phyloP scores from a whole-genome alignment of 768 basidiomycete genomes.

The Amanita pallidorosea region DNA sequence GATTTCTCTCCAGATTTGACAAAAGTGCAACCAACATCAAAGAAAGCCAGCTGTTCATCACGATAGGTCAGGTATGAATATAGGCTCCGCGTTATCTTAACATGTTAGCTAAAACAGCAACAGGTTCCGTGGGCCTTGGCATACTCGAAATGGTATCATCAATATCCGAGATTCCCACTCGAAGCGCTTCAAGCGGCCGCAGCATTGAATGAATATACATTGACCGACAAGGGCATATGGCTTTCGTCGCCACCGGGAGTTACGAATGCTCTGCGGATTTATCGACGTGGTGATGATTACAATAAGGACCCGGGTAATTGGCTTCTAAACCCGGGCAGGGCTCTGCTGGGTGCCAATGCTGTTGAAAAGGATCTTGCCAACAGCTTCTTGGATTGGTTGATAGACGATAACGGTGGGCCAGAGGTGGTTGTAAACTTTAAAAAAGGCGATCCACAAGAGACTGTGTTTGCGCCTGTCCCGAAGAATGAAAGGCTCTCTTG shows the following conservation, averaged over 20 bases:
- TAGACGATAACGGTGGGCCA: constrained; percentile 29
- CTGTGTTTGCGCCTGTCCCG: too few relatives aligned
- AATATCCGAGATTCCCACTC: constrained; percentile 41
- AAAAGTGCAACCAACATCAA: constrained; percentile 54
- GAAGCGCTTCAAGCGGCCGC: constrained; percentile 39
- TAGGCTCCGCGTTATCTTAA: not conserved
- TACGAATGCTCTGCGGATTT: constrained; percentile 22
- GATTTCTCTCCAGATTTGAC: constrained; percentile 46
- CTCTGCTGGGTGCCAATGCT: constrained; percentile 24
- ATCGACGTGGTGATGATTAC: constrained; percentile 28
- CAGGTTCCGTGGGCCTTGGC: constrained; percentile 44
- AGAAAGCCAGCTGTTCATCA: constrained; percentile 36
- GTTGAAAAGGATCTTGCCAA: constrained; percentile 15
- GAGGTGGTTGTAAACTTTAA: constrained; percentile 27
- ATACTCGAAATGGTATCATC: constrained; percentile 50
- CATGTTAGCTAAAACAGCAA: not conserved
- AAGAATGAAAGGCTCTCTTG: too few relatives aligned
- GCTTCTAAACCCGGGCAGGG: constrained; percentile 38
- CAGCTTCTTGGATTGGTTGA: constrained; percentile 35
- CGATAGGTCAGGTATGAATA: constrained; percentile 33
- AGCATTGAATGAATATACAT: constrained; percentile 37
- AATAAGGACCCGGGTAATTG: constrained; percentile 18
- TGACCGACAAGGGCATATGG: constrained; percentile 42
- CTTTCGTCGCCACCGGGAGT: constrained; percentile 27
- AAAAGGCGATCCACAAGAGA: constrained; percentile 14